Evolutionary conservation across 1,139 yeast genomes (phyloP).

Genomic region (Candida sp.): DNA sequence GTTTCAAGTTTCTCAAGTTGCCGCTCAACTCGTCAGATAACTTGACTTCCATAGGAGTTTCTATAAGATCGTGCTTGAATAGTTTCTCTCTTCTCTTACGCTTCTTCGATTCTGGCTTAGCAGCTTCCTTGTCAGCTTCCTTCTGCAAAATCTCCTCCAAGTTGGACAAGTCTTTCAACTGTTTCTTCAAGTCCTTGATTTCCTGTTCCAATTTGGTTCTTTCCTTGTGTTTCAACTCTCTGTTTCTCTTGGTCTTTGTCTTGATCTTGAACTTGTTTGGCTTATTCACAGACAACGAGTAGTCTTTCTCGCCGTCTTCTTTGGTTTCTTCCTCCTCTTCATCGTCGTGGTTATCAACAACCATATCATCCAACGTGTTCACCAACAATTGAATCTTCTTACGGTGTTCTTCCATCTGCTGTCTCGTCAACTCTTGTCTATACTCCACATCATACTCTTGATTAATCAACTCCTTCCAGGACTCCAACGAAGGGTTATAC

Average conservation of each 20-base stretch:
- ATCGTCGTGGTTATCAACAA: slow-evolving; percentile 25
- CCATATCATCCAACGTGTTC: slow-evolving; percentile 22
- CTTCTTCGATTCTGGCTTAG: slow-evolving; percentile 21
- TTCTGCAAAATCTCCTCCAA: slow-evolving; percentile 54
- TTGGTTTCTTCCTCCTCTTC: slow-evolving; percentile 43
- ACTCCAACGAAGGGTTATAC: slow-evolving; percentile 86
- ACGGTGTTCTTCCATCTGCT: slow-evolving; percentile 62
- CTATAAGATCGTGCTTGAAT: slow-evolving; percentile 61
- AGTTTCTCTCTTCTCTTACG: slow-evolving; percentile 35
- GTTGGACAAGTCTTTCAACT: slow-evolving; percentile 60
- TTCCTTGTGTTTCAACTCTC: slow-evolving; percentile 67
- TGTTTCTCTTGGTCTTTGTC: slow-evolving; percentile 79
- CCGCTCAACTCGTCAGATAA: slow-evolving; percentile 88
- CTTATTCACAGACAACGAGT: slow-evolving; percentile 68
- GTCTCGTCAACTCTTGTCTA: slow-evolving; percentile 66
- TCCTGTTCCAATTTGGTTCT: slow-evolving; percentile 57
- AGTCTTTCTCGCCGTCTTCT: slow-evolving; percentile 26
- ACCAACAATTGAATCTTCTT: slow-evolving; percentile 65
- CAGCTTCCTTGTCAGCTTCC: slow-evolving; percentile 27
- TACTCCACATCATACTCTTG: slow-evolving; percentile 71
- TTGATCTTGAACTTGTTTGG: slow-evolving; percentile 75
- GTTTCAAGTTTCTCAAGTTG: slow-evolving; percentile 80
- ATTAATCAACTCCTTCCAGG: slow-evolving; percentile 78
- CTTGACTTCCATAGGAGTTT: slow-evolving; percentile 81
- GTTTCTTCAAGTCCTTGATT: slow-evolving; percentile 59